Conservation (phyloP, 169 alveolate genomes). For the Cryptosporidium parvum region DNA sequence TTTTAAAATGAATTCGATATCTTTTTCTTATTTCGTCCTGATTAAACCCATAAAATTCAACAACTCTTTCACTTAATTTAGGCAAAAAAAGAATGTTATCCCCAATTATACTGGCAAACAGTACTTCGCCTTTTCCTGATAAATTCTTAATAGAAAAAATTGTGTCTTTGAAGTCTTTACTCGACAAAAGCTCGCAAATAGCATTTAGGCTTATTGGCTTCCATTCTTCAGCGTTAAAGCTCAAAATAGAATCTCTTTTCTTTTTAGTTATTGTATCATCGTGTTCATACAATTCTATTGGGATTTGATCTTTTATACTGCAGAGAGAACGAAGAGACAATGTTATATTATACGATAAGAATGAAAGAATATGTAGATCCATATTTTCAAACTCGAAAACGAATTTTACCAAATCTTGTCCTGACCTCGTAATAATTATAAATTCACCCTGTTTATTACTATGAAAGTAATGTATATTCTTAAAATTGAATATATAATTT, state of each 20-base stretch:
- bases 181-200: constrained; percentile 54
- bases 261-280: constrained; percentile 7
- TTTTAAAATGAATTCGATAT: constrained; percentile 58
- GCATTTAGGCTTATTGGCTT: constrained; percentile 17
- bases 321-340: constrained; percentile 60
- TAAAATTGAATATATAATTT: constrained; percentile 45
- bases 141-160: constrained; percentile 62
- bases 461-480: constrained; percentile 46
- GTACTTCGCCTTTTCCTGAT: constrained; percentile 42
- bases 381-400: constrained; percentile 48
- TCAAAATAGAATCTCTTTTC: background rate
- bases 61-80: constrained; percentile 31
- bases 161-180: constrained; percentile 47
- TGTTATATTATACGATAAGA: constrained; percentile 42
- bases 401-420: constrained; percentile 46
- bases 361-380: constrained; percentile 30
- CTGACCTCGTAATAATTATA: constrained; percentile 30
- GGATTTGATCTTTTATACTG: constrained; percentile 46
- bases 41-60: constrained; percentile 67
- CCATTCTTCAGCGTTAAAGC: constrained; percentile 39
- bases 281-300: constrained; percentile 44
- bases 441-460: constrained; percentile 34
- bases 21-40: constrained; percentile 57
- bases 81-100: constrained; percentile 71
- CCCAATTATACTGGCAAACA: constrained; percentile 66